Conservation (phyloP, 441 rosid species). For the Geranium incanum region DNA sequence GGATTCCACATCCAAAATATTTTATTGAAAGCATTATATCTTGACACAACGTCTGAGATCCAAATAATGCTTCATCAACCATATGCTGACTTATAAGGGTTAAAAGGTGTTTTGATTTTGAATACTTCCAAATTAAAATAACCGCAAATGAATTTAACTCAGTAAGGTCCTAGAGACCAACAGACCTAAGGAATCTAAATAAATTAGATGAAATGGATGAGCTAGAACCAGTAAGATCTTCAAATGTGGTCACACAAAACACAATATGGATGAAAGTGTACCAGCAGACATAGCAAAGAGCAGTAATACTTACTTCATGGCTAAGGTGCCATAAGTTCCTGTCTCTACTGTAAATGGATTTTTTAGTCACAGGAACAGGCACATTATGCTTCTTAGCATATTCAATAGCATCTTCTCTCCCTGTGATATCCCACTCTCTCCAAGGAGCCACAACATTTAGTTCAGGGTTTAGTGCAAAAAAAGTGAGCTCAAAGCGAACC, state of each 20-base stretch:
- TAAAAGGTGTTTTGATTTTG: neutral
- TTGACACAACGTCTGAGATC: no score
- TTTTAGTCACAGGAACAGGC: slow-evolving; percentile 89
- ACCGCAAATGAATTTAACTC: neutral
- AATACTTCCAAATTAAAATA: neutral
- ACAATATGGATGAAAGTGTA: neutral
- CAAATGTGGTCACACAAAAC: neutral
- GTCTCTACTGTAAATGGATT: slow-evolving; percentile 91
- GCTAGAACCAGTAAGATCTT: neutral
- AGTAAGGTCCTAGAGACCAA: neutral
- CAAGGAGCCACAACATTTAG: slow-evolving; percentile 89
- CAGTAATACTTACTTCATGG: slow-evolving; percentile 55
- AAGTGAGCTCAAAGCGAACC: slow-evolving; percentile 96
- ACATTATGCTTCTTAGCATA: slow-evolving; percentile 89
- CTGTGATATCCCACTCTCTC: slow-evolving; percentile 94
- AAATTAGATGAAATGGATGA: neutral
- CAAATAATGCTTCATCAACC: neutral
- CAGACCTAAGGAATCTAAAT: neutral
- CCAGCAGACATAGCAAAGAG: neutral
- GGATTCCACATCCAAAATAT: neutral
- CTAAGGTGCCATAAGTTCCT: slow-evolving; percentile 93
- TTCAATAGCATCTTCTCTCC: slow-evolving; percentile 92
- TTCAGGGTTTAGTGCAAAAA: slow-evolving; percentile 86
- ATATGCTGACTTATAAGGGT: neutral
- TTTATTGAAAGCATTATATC: no score